These are phyloP conservation scores for Rhodotorula paludigena DNA, from an alignment of 768 basidiomycete genomes.

Conservation along the genomic window DNA sequence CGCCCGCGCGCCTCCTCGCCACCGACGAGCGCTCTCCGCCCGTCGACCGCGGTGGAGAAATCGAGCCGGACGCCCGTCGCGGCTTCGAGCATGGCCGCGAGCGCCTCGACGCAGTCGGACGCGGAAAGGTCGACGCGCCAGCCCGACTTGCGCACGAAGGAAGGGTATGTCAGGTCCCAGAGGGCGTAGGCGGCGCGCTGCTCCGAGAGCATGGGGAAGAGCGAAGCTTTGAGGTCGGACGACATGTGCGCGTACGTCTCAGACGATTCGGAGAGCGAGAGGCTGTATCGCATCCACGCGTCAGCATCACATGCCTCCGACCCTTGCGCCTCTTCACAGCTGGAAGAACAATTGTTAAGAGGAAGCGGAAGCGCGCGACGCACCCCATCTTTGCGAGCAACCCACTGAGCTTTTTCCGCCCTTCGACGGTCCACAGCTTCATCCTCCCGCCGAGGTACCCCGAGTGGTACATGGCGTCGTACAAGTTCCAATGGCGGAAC, in stretches of 20 bases:
- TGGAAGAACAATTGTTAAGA: neutral
- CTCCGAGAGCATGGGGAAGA: constrained; percentile 74
- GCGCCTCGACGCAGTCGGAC: constrained; percentile 84
- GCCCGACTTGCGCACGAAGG: constrained; percentile 86
- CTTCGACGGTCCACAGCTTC: constrained; percentile 93
- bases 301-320: constrained; percentile 1
- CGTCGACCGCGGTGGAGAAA: constrained; percentile 63
- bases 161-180: constrained; percentile 85
- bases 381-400: constrained; percentile 98
- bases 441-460: constrained; percentile 91
- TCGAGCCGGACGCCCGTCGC: constrained; percentile 86
- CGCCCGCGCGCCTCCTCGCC: constrained; percentile 53
- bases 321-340: too few species aligned
- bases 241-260: constrained; percentile 95
- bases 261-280: constrained; percentile 88
- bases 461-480: constrained; percentile 97
- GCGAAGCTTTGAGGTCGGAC: constrained; percentile 75
- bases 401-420: constrained; percentile 79
- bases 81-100: constrained; percentile 80
- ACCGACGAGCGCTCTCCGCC: constrained; percentile 60
- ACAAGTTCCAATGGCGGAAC: constrained; percentile 95
- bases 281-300: constrained; percentile 52
- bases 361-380: constrained; percentile 14
- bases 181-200: constrained; percentile 94
- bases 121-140: constrained; percentile 85